Evolutionary conservation across 1,139 yeast species (phyloP).

Genomic region (Candida tropicalis): DNA sequence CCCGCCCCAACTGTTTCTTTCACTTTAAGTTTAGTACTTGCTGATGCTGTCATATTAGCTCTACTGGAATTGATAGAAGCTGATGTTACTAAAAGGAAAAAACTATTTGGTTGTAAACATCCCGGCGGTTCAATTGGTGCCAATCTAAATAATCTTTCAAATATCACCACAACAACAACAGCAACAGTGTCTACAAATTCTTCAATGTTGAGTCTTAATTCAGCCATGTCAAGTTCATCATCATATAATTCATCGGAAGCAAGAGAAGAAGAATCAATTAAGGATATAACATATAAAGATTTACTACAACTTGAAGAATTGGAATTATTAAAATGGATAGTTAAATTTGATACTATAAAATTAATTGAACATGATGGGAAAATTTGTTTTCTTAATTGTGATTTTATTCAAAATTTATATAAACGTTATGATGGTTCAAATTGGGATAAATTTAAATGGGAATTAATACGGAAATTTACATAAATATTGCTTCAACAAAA

Average conservation of each 20-base stretch:
- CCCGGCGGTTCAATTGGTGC: slow-evolving; percentile 93
- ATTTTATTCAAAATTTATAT: slow-evolving; percentile 6
- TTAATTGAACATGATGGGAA: slow-evolving; percentile 6
- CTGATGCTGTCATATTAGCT: slow-evolving; percentile 79
- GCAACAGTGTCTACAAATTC: slow-evolving; percentile 1
- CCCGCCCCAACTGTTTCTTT: slow-evolving; percentile 91
- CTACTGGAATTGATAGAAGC: slow-evolving; percentile 66
- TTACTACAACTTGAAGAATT: slow-evolving; percentile 11
- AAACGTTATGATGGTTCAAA: slow-evolving; percentile 11
- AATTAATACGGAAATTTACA: slow-evolving; percentile 16
- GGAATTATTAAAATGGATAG: slow-evolving; percentile 31
- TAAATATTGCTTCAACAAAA: too few relatives aligned
- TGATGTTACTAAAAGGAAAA: slow-evolving; percentile 55
- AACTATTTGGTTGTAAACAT: slow-evolving; percentile 67
- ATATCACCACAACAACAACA: slow-evolving; percentile 1
- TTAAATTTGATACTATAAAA: slow-evolving; percentile 22
- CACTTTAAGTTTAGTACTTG: slow-evolving; percentile 71
- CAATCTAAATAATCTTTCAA: slow-evolving; percentile 21
- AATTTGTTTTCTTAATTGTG: slow-evolving; percentile 1
- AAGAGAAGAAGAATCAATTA: not conserved
- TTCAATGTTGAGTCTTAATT: slow-evolving; percentile 7
- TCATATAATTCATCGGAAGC: slow-evolving; percentile 3
- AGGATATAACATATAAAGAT: slow-evolving; percentile 4
- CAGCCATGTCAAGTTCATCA: not conserved
- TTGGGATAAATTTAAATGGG: slow-evolving; percentile 21